Percentiles rank a stretch among this genome's conserved stretches.
These are phyloP conservation scores for Rutstroemia sp. DNA, from an alignment of 2,329 filamentous ascomycete genomes.

Conservation along the genomic window DNA sequence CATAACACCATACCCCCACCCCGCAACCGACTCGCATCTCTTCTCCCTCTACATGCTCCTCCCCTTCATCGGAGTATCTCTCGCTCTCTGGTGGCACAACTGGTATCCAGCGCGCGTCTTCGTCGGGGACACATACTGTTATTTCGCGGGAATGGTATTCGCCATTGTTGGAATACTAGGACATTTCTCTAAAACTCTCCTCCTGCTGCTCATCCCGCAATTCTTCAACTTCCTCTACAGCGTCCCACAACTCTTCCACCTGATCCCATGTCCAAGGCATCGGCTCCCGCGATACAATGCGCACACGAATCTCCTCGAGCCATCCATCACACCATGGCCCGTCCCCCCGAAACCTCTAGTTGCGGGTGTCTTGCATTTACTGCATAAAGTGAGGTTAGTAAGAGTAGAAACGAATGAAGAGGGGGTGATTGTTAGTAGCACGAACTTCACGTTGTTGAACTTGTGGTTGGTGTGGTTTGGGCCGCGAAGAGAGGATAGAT, in stretches of 20 bases:
- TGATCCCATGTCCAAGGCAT: slow-evolving; percentile 90
- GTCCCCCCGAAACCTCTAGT: slow-evolving; percentile 60
- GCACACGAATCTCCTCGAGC: slow-evolving; percentile 76
- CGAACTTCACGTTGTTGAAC: slow-evolving; percentile 89
- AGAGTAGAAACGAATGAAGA: slow-evolving; percentile 59
- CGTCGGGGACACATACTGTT: slow-evolving; percentile 98
- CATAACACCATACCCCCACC: slow-evolving; percentile 75
- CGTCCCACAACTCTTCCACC: slow-evolving; percentile 78
- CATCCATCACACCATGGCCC: slow-evolving; percentile 74
- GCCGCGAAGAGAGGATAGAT: slow-evolving; percentile 76
- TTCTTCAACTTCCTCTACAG: slow-evolving; percentile 97
- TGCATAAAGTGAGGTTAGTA: slow-evolving; percentile 62
- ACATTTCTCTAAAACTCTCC: slow-evolving; percentile 94
- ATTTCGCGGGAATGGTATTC: slow-evolving; percentile 98
- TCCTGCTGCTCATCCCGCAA: slow-evolving; percentile 85
- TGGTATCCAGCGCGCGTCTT: slow-evolving; percentile 95
- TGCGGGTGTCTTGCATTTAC: slow-evolving; percentile 54
- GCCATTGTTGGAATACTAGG: slow-evolving; percentile 94
- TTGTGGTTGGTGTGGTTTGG: slow-evolving; percentile 95
- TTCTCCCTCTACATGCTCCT: slow-evolving; percentile 94
- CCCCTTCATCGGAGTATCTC: slow-evolving; percentile 87
- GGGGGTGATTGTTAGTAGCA: slow-evolving; percentile 69
- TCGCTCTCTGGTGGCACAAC: slow-evolving; percentile 83
- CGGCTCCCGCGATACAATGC: slow-evolving; percentile 84
- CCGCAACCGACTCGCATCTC: slow-evolving; percentile 89